Evolutionary conservation across 1,284 basidiomycete species (phyloP), one percentile per base, ranked within the genome.

Genomic region (Ustilago bromivora): DNA sequence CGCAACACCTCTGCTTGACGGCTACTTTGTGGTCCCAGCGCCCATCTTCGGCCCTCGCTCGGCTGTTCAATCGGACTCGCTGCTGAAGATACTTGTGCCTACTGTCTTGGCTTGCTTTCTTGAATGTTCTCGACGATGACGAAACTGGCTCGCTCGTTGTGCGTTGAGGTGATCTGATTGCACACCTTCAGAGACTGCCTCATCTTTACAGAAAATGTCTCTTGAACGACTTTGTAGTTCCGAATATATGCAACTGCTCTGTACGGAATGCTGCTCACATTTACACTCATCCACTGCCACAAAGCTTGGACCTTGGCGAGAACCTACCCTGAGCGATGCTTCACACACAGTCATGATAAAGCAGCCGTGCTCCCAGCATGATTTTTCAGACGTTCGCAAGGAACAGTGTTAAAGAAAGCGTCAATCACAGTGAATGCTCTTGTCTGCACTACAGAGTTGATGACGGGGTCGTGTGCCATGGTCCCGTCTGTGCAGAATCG

Each of bases 241-340:
- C 54, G 28, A 40, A 40, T 53, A n/a, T 55, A 56, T 66, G 65
- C 58, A 66, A 19, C 65, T 41, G 19, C 46, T 49, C 6, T 28
- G 43, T 43, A 19, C n/a, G 58, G 65, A 66, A 66, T 61, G 65
- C 54, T 61, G 36, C 36, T 17, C 58, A 66, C 65, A 61, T 46
- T 38, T 32, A 13, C 19, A 8, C 43, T 41, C 11, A 12, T 2
- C 52, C 31, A 35, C 13, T 31, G 4, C 23, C 28, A 31, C 51
- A 53, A 49, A 49, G 47, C 23, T 28, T 28, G 23, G 13, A 43
- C n/a, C 40, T 43, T 12, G n/a, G 13, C 13, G 15, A 17, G 6
- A 43, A 11, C 6, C 40, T 15, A 17, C 4, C n/a, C 11, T 12
- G 7, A 7, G 8, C 47, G 5, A 8, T 49, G 47, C 19, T n/a